These are phyloP conservation scores for Hyphochytrium catenoides DNA, from an alignment of 352 stramenopile species.

Conservation along the genomic window DNA sequence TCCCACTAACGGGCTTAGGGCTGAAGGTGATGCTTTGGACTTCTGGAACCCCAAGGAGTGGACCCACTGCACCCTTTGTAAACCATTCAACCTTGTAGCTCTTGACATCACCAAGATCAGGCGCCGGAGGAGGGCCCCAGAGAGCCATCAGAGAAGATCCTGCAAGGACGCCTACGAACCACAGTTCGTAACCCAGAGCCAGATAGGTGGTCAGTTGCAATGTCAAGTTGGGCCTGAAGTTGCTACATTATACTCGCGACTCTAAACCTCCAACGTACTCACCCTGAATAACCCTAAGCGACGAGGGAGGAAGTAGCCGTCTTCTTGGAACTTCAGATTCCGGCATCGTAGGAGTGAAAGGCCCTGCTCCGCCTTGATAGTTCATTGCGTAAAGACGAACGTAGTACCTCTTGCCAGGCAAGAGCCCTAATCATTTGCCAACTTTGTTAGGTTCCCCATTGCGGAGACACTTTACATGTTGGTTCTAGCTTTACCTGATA, in stretches of 20 bases:
- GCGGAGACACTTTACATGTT: too few relatives aligned
- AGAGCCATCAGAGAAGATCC: too few relatives aligned
- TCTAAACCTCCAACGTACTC: too few relatives aligned
- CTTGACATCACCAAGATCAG: constrained; percentile 3
- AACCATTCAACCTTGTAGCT: constrained; percentile 44
- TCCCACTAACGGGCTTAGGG: constrained; percentile 19
- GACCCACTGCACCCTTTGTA: constrained; percentile 18
- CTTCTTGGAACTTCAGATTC: constrained; percentile 30
- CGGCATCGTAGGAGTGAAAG: constrained; percentile 19
- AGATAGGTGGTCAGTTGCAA: too few relatives aligned
- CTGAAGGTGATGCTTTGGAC: constrained; percentile 27
- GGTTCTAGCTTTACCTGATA: too few relatives aligned
- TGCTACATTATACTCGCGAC: too few relatives aligned
- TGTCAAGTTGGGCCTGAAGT: too few relatives aligned
- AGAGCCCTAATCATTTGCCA: constrained; percentile 32
- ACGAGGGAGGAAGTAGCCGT: too few relatives aligned
- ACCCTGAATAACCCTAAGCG: too few relatives aligned
- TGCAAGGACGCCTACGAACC: too few relatives aligned
- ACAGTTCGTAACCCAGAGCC: too few relatives aligned
- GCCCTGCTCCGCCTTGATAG: constrained; percentile 17
- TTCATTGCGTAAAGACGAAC: constrained; percentile 43
- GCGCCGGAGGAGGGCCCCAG: constrained; percentile 10
- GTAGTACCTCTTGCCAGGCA: constrained; percentile 22
- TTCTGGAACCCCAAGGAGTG: constrained; percentile 25
- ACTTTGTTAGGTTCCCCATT: too few relatives aligned